Conservation (phyloP, 176 grass and related monocot genomes). For the maize (Zea mays) region Zm-B73-REFERENCE-NAM-5.0 NC_050103.1:104400501-104401000, state of each 20-base stretch:
- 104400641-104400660: conserved; percentile 48
- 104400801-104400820: conserved; percentile 42
- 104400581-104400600: neutral
- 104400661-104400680: conserved; percentile 85
- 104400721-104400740: conserved; percentile 49
- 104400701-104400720: conserved; percentile 84
- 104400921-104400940: conserved; percentile 10
- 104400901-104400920: neutral
- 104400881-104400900: conserved; percentile 73
- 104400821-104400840: conserved; percentile 92
- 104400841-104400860: conserved; percentile 83
- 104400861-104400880: conserved; percentile 63
- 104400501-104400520: conserved; percentile 5
- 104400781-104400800: neutral
- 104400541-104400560: conserved; percentile 6
- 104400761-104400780: neutral
- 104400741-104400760: conserved; percentile 6
- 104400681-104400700: conserved; percentile 75
- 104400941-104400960: neutral
- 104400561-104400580: conserved; percentile 22
- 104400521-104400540: conserved; percentile 16
- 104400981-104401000: neutral
- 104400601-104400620: neutral
- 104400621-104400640: conserved; percentile 34
- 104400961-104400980: neutral